phyloP scores from a whole-genome alignment of 495 filamentous ascomycete genomes.

The Cetradonia linearis region DNA sequence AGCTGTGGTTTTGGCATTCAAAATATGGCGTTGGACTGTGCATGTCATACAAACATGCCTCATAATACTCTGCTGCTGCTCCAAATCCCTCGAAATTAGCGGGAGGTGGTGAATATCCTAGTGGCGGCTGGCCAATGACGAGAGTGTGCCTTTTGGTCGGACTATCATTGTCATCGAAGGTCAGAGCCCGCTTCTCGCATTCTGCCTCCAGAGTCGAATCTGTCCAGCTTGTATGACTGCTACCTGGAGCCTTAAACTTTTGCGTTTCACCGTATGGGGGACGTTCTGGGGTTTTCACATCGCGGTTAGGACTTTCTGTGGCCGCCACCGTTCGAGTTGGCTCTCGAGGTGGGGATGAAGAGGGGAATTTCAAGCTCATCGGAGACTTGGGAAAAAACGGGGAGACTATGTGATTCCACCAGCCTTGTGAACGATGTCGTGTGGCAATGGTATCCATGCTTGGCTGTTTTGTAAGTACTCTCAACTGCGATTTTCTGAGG shows the following conservation, averaged over 20 bases:
- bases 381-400: conserved; percentile 52
- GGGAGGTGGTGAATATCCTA: neutral
- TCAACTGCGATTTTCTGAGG: conserved; percentile 31
- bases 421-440: conserved; percentile 58
- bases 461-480: conserved; percentile 19
- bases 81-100: conserved; percentile 28
- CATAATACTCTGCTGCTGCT: conserved; percentile 43
- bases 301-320: conserved; percentile 24
- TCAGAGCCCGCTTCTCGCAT: conserved; percentile 22
- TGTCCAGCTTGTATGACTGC: conserved; percentile 26
- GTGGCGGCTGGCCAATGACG: neutral
- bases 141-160: neutral
- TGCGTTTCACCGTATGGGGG: conserved; percentile 9
- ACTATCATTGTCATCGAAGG: conserved; percentile 13
- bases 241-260: conserved; percentile 7
- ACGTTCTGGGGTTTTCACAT: conserved; percentile 29
- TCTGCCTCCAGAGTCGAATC: conserved; percentile 25
- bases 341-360: conserved; percentile 26
- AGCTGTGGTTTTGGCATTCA: conserved; percentile 40
- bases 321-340: conserved; percentile 29
- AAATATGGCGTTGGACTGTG: conserved; percentile 42
- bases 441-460: conserved; percentile 36
- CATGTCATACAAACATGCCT: conserved; percentile 43
- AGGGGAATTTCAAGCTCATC: conserved; percentile 25
- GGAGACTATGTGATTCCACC: conserved; percentile 82